A percentile compares a stretch with the other conserved stretches of the same genome.
Conservation (phyloP, 2,329 filamentous ascomycete genomes). For the Coniella lustricola region DNA sequence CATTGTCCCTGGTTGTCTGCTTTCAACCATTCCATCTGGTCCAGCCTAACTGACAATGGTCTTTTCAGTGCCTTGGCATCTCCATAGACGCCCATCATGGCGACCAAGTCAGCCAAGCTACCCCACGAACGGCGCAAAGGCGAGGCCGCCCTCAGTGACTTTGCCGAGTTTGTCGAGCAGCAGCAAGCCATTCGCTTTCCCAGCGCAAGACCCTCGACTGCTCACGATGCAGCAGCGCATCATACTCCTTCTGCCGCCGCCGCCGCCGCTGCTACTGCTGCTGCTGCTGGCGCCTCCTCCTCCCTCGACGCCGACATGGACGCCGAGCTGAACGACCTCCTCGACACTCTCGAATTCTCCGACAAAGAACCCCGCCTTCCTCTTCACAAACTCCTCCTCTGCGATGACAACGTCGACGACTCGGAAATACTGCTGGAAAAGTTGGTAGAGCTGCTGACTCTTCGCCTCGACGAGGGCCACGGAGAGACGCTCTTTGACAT, state of each 20-base stretch:
- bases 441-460: conserved; percentile 58
- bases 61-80: conserved; percentile 5
- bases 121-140: conserved; percentile 78
- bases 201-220: conserved; percentile 11
- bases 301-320: conserved; percentile 45
- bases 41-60: background rate
- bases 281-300: conserved; percentile 25
- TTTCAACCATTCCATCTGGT: too few species aligned
- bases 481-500: conserved; percentile 90
- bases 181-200: conserved; percentile 72
- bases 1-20: too few species aligned
- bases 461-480: conserved; percentile 71
- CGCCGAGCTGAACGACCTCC: conserved; percentile 83
- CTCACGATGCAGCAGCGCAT: background rate
- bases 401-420: conserved; percentile 43
- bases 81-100: conserved; percentile 38
- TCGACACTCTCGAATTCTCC: conserved; percentile 76
- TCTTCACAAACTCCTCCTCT: conserved; percentile 70
- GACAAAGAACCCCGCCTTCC: conserved; percentile 62
- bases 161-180: conserved; percentile 94
- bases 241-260: background rate
- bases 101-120: conserved; percentile 50
- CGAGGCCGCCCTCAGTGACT: conserved; percentile 87
- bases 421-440: conserved; percentile 40
- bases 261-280: background rate